These are phyloP conservation scores for Penicillium canescens DNA, from an alignment of 495 filamentous ascomycete genomes.

Conservation along the genomic window DNA sequence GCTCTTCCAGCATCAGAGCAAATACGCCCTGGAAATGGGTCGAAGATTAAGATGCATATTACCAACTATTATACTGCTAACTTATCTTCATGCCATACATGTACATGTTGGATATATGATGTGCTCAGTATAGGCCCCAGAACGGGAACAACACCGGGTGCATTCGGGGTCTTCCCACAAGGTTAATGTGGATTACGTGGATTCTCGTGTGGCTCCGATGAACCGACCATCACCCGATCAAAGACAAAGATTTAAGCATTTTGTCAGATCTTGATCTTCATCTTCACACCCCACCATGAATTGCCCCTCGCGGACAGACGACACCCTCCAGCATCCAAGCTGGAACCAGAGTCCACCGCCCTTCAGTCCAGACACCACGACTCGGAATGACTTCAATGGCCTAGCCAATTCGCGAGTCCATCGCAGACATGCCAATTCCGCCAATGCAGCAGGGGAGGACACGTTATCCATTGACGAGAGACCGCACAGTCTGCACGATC, in stretches of 20 bases:
- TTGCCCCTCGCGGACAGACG: constrained; percentile 63
- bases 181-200: constrained; percentile 10
- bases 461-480: constrained; percentile 24
- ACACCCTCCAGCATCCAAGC: constrained; percentile 50
- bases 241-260: background rate
- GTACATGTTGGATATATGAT: too few relatives aligned
- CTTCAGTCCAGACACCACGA: constrained; percentile 59
- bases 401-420: constrained; percentile 43
- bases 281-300: constrained; percentile 49
- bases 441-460: constrained; percentile 24
- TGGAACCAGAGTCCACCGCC: constrained; percentile 62
- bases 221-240: constrained; percentile 9
- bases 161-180: constrained; percentile 2
- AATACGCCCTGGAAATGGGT: too few relatives aligned
- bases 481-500: constrained; percentile 24
- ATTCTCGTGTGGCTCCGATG: constrained; percentile 6
- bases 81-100: too few relatives aligned
- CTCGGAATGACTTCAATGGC: constrained; percentile 64
- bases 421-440: constrained; percentile 30
- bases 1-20: too few relatives aligned
- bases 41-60: too few relatives aligned
- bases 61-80: too few relatives aligned
- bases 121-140: too few relatives aligned
- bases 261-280: background rate
- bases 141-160: too few relatives aligned